These are phyloP conservation scores for Antitrichia curtipendula DNA, from an alignment of 225 moss, liverwort and hornwort genomes.

Conservation along the genomic window DNA sequence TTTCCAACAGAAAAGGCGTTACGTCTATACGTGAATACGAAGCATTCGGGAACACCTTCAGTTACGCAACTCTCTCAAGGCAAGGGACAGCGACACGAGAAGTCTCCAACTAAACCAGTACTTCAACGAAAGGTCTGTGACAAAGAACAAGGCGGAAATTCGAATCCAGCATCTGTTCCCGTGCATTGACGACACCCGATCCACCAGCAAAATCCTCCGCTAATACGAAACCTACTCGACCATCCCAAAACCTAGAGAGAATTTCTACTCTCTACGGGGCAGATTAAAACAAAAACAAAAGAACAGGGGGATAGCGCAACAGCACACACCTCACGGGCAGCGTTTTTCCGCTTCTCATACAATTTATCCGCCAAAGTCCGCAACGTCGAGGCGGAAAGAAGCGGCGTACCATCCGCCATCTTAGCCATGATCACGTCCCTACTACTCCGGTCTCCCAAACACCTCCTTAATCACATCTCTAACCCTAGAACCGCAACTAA, in stretches of 20 bases:
- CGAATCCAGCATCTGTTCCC: neutral
- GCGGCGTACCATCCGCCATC: conserved; percentile 61
- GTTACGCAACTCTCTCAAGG: neutral
- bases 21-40: conserved; percentile 4
- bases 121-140: neutral
- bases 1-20: neutral
- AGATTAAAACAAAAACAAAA: neutral
- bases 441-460: neutral
- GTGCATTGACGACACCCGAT: neutral
- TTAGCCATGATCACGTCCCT: conserved; percentile 12
- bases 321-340: conserved; percentile 70
- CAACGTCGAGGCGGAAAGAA: conserved; percentile 65
- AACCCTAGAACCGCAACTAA: neutral
- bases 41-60: neutral
- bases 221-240: neutral
- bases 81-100: neutral
- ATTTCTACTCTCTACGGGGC: neutral
- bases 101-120: neutral
- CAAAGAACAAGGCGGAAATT: neutral
- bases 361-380: conserved; percentile 83
- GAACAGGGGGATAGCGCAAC: neutral
- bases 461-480: conserved; percentile 14
- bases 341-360: conserved; percentile 96
- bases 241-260: neutral
- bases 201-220: neutral